Base-by-base conservation (phyloP, 1,284 basidiomycete genomes). In the Trichosporon sp. region DNA sequence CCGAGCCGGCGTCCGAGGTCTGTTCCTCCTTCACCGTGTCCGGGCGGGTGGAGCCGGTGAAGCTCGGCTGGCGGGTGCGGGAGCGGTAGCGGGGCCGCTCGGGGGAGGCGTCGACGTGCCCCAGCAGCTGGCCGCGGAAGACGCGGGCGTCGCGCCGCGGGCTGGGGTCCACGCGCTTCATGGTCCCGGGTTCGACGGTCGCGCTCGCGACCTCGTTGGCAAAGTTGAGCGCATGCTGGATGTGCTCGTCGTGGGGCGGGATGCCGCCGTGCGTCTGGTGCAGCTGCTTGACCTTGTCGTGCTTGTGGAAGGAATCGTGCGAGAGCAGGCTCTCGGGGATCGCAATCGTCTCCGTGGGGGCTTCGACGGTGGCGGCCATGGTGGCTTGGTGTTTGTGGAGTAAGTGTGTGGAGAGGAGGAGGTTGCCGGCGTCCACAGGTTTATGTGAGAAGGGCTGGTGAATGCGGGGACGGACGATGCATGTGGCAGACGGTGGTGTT, bases 91-190 rank as follows among this genome's bases (percentile, higher is more conserved):
- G 61, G 14, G n/a, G 54, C n/a, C 61, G 71, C 40, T 67, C 68
- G 37, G 72, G 68, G 4, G 71, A 71, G 31, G 67, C 65, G 11
- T 71, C 70, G 48, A 70, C 64, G 38, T 71, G 70, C 0, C 73
- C 73, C 7, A 74, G 73, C 10, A 74, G 63, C 64, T 74, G 68
- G 35, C 68, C 67, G 61, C 73, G 70, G 59, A 68, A 70, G 16
- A 74, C 70, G 48, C 73, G 70, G 38, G 73, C 73, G 0, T 37
- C 40, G 48, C 73, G 70, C 26, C 73, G 73, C 21, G 73, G 73
- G 6, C 59, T 65, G 3, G 70, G 73, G 68, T 74, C 69, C 4
- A 67, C 21, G 26, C 73, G 73, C 8, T 68, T 65, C 67, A 70
- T 68, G 2, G 37, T 59, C 4, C 48, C 48, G 16, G 67, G 70